phyloP scores from a whole-genome alignment of 2,329 filamentous ascomycete species.

The Cylindrodendrum hubeiense region DNA sequence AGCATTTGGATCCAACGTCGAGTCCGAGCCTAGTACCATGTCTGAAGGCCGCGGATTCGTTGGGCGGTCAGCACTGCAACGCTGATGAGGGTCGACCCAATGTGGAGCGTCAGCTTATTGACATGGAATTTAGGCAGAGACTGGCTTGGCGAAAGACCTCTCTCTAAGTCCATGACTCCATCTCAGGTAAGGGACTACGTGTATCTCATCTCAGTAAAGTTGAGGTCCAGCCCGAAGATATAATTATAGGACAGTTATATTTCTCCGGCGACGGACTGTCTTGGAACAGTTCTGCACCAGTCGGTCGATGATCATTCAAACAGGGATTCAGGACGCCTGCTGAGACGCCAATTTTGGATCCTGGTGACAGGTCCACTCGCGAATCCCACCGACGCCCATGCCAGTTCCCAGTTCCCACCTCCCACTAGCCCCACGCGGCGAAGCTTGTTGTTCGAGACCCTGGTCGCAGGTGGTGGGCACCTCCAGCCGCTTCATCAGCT shows the following conservation, averaged over 20 bases:
- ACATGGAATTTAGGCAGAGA: constrained; percentile 1
- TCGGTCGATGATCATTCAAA: constrained; percentile 19
- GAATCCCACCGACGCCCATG: constrained; percentile 10
- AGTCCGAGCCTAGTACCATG: neutral
- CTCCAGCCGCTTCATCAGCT: neutral
- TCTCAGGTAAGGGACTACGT: neutral
- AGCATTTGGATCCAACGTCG: neutral
- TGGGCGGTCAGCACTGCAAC: neutral
- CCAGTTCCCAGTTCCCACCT: neutral
- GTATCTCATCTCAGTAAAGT: neutral
- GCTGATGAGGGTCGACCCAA: constrained; percentile 1
- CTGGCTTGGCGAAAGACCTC: neutral
- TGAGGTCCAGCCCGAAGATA: neutral
- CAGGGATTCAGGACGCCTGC: constrained; percentile 8
- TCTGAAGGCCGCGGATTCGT: neutral
- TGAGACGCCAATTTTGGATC: constrained; percentile 28
- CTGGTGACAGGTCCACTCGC: constrained; percentile 16
- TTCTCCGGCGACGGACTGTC: neutral
- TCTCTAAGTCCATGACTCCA: neutral
- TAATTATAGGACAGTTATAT: neutral
- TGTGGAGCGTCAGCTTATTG: constrained; percentile 28
- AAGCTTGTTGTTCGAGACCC: constrained; percentile 43
- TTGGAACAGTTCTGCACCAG: neutral
- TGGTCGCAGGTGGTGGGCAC: constrained; percentile 11
- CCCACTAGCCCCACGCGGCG: constrained; percentile 37